Evolutionary conservation across 148 eudicot species (phyloP).

Genomic region (Diospyros lotus): DNA sequence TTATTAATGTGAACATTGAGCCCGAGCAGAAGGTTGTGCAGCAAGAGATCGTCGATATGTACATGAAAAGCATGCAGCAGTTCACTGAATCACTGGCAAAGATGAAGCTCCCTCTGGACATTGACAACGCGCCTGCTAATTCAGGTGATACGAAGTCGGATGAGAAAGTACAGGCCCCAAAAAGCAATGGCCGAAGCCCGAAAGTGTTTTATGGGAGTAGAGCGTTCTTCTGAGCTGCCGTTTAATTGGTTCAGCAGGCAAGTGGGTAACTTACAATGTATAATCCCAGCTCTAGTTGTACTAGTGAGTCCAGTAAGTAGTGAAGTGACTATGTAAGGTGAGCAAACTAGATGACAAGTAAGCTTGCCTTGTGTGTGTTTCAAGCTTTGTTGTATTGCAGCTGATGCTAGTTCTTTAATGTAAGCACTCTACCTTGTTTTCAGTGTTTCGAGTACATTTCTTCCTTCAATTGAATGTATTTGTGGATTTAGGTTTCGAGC

Average conservation of each 20-base stretch:
- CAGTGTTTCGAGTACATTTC: not conserved
- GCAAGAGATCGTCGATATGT: slow-evolving; percentile 30
- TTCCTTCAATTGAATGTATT: not conserved
- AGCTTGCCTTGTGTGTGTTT: not conserved
- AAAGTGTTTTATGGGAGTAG: slow-evolving; percentile 28
- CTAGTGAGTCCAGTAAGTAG: not conserved
- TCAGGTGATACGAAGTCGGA: not conserved
- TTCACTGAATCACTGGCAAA: slow-evolving; percentile 32
- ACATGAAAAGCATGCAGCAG: slow-evolving; percentile 38
- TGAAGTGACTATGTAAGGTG: not conserved
- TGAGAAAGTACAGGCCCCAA: slow-evolving; percentile 1
- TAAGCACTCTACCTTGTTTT: not conserved
- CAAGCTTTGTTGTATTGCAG: slow-evolving; percentile 4
- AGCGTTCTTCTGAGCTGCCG: slow-evolving; percentile 26
- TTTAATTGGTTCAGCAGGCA: slow-evolving; percentile 6
- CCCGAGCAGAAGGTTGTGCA: slow-evolving; percentile 20
- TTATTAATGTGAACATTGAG: slow-evolving; percentile 6
- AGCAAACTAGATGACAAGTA: not conserved
- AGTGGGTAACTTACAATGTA: not conserved
- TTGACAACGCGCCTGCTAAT: not conserved
- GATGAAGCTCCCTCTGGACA: slow-evolving; percentile 26
- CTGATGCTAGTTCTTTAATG: not conserved
- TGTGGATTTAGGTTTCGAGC: not conserved
- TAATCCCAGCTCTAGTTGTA: slow-evolving; percentile 2
- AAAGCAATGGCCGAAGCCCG: slow-evolving; percentile 18